Evolutionary conservation across 108 stramenopile genomes (phyloP).

Genomic region (Epipyxis sp.): DNA sequence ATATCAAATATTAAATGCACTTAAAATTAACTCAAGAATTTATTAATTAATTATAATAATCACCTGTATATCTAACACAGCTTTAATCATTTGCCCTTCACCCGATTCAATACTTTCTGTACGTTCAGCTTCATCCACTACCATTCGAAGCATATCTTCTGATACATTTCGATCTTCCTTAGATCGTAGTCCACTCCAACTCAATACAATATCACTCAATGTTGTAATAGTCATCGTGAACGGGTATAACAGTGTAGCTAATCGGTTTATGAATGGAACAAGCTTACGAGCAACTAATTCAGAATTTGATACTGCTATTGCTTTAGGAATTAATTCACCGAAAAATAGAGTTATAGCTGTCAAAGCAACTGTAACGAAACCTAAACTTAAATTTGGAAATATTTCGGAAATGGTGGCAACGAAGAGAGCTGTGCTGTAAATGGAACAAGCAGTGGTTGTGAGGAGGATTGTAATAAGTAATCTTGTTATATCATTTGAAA

Average conservation of each 20-base stretch:
- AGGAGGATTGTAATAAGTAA: constrained; percentile 89
- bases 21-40: too few relatives aligned
- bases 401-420: constrained; percentile 73
- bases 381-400: constrained; percentile 74
- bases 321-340: constrained; percentile 89
- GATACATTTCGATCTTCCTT: constrained; percentile 70
- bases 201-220: constrained; percentile 72
- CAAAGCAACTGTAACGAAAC: constrained; percentile 68
- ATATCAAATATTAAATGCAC: too few relatives aligned
- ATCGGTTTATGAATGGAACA: constrained; percentile 76
- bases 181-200: constrained; percentile 69
- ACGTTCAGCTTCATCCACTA: constrained; percentile 85
- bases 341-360: constrained; percentile 87
- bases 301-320: constrained; percentile 86
- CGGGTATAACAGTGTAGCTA: constrained; percentile 74
- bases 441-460: constrained; percentile 79
- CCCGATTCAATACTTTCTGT: constrained; percentile 89
- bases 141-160: constrained; percentile 84
- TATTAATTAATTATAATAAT: too few relatives aligned
- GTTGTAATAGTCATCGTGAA: constrained; percentile 74
- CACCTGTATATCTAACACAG: constrained; percentile 89
- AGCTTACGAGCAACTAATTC: constrained; percentile 83
- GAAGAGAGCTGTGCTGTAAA: constrained; percentile 60
- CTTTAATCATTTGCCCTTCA: constrained; percentile 94
- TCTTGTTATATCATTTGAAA: constrained; percentile 87